Evolutionary conservation across 805 yeast species (phyloP), one percentile per base, ranked within the genome.

Genomic region (Pichia eremophila): DNA sequence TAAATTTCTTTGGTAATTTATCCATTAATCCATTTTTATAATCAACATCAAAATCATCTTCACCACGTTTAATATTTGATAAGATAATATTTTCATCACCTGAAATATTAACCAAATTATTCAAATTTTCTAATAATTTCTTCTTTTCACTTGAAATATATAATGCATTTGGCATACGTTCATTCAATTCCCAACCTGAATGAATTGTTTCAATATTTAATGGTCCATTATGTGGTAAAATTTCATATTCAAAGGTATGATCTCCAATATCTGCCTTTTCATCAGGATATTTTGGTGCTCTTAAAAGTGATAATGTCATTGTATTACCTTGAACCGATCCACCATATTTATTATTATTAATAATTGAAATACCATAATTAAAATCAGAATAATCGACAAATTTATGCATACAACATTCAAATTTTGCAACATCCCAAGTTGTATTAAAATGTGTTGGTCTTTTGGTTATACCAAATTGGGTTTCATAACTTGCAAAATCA

Each of bases 361-460:
- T 62, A 17, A 91, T 67, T 0, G 95, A 74, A 12, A 89, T 95
- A 60, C 99, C 99, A 59, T 87, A 90, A 51, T 76, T 78, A 63
- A 71, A 78, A 59, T 88, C 98, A 27, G 95, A 84, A 57, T 85
- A 80, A 62, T 91, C 99, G 56, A 95, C 91, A 67, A 87, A 91
- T 60, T 86, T 86, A 65, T 93, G 99, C 59, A 85, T 88, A 59
- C 96, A 86, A 11, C 89, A 96, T 66, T 91, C 99, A 64, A 91
- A 91, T 63, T 89, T 90, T 49, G 98, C 98, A 34, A 84, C 83
- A 59, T 91, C 99, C 98, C 98, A 91, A 0, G 87, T 71, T 0
- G 99, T 91, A 63, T 91, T 93, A 69, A 73, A 91, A 65, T 91
- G 97, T 0, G 98, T 91, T 43, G 98, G 95, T 55, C 98, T 78